These are phyloP conservation scores for Darksidea phi DNA, from an alignment of 495 filamentous ascomycete genomes.

Conservation along the genomic window DNA sequence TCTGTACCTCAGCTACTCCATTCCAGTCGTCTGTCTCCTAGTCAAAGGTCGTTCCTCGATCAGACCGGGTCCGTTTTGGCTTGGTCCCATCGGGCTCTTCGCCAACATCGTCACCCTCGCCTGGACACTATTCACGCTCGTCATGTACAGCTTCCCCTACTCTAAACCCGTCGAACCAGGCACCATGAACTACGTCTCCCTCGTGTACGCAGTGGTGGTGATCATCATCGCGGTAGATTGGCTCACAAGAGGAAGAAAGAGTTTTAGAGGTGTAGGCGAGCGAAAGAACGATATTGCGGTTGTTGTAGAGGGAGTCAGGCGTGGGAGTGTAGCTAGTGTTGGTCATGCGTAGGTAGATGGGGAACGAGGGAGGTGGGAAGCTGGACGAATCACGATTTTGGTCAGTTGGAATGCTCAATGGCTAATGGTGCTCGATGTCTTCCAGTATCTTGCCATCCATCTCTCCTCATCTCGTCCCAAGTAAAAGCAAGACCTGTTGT, in stretches of 20 bases:
- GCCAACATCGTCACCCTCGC: constrained; percentile 36
- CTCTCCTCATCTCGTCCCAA: too few relatives aligned
- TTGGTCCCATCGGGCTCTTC: constrained; percentile 36
- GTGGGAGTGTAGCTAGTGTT: constrained; percentile 9
- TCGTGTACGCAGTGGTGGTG: constrained; percentile 35
- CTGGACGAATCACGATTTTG: too few relatives aligned
- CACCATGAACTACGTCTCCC: constrained; percentile 41
- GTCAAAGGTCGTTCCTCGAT: constrained; percentile 36
- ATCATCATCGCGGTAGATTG: constrained; percentile 36
- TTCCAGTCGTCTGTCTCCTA: constrained; percentile 37
- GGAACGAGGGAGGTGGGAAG: too few relatives aligned
- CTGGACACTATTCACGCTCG: constrained; percentile 40
- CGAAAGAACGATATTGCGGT: constrained; percentile 20
- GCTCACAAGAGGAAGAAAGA: constrained; percentile 32
- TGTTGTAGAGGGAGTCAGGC: constrained; percentile 20
- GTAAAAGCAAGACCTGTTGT: too few relatives aligned
- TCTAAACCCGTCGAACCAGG: constrained; percentile 31
- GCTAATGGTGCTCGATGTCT: too few relatives aligned
- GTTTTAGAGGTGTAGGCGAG: constrained; percentile 29
- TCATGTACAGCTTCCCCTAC: constrained; percentile 42
- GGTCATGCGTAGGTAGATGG: too few relatives aligned
- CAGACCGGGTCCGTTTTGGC: constrained; percentile 40
- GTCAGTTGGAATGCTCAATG: too few relatives aligned
- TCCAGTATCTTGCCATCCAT: too few relatives aligned
- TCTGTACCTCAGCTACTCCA: constrained; percentile 40